A percentile compares a stretch with the other conserved stretches of the same genome.
These are phyloP conservation scores for Tolypocladium cylindrosporum DNA, from an alignment of 2,329 filamentous ascomycete genomes.

Conservation along the genomic window DNA sequence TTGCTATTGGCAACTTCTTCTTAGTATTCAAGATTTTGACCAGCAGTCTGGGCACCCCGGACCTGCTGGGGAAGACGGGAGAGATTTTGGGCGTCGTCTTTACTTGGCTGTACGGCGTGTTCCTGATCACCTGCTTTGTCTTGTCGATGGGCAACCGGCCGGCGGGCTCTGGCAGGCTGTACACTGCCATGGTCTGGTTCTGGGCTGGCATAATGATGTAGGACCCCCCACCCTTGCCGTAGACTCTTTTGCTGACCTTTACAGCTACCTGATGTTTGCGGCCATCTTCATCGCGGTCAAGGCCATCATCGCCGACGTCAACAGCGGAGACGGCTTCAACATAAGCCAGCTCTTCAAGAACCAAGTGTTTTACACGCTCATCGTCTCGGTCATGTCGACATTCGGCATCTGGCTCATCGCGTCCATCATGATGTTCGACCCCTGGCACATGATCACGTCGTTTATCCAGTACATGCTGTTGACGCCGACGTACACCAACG, in stretches of 20 bases:
- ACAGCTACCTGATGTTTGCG: conserved; percentile 82
- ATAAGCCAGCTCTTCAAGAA: conserved; percentile 73
- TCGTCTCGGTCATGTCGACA: conserved; percentile 84
- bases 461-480: conserved; percentile 91
- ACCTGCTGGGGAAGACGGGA: conserved; percentile 67
- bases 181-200: conserved; percentile 97
- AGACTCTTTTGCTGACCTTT: conserved; percentile 10
- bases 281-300: conserved; percentile 88
- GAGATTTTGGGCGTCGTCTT: conserved; percentile 80
- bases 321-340: conserved; percentile 51
- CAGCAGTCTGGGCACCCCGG: conserved; percentile 60
- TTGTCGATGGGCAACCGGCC: conserved; percentile 89
- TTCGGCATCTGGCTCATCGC: conserved; percentile 89
- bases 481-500: conserved; percentile 95
- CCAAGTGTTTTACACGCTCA: conserved; percentile 82
- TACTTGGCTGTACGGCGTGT: conserved; percentile 90
- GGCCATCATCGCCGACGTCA: conserved; percentile 65
- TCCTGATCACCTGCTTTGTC: conserved; percentile 89
- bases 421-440: conserved; percentile 90
- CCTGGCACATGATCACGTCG: conserved; percentile 98
- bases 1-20: conserved; percentile 98
- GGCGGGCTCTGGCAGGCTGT: conserved; percentile 85
- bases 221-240: conserved; percentile 19
- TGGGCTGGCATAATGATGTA: conserved; percentile 93
- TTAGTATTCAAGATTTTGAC: conserved; percentile 96